Evolutionary conservation across 2,329 filamentous ascomycete genomes (phyloP).

Genomic region (Parafenestella ontariensis): DNA sequence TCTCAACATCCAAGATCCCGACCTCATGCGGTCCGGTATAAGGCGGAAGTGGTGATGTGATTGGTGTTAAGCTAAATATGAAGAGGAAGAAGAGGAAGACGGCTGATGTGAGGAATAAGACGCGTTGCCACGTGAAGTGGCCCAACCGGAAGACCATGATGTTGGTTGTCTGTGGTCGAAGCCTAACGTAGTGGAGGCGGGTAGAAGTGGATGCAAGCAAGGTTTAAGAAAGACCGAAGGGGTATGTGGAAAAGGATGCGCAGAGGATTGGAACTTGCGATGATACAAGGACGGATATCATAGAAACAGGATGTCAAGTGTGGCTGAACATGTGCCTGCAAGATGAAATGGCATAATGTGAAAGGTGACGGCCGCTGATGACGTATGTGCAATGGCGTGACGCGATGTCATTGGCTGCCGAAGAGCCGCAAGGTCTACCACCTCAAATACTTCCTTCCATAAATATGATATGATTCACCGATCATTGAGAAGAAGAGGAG

Average conservation of each 20-base stretch:
- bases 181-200: not conserved
- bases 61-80: slow-evolving; percentile 51
- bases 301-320: slow-evolving; percentile 6
- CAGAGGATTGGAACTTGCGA: not conserved
- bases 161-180: not conserved
- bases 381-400: slow-evolving; percentile 10
- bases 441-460: not conserved
- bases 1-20: slow-evolving; percentile 54
- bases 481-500: too few relatives aligned
- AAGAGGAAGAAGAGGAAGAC: slow-evolving; percentile 44
- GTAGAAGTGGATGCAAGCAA: not conserved
- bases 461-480: too few relatives aligned
- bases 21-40: slow-evolving; percentile 54
- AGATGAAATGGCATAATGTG: not conserved
- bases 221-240: not conserved
- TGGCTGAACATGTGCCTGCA: slow-evolving; percentile 13
- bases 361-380: slow-evolving; percentile 13
- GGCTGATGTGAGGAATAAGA: slow-evolving; percentile 37
- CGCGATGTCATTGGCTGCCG: not conserved
- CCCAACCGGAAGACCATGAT: slow-evolving; percentile 32
- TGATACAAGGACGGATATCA: not conserved
- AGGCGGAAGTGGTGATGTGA: slow-evolving; percentile 50
- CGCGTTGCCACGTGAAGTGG: slow-evolving; percentile 30
- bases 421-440: not conserved
- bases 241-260: not conserved